These are phyloP conservation scores for Eucalyptus globulus DNA, from an alignment of 345 rosid genomes.

Conservation along the genomic window DNA sequence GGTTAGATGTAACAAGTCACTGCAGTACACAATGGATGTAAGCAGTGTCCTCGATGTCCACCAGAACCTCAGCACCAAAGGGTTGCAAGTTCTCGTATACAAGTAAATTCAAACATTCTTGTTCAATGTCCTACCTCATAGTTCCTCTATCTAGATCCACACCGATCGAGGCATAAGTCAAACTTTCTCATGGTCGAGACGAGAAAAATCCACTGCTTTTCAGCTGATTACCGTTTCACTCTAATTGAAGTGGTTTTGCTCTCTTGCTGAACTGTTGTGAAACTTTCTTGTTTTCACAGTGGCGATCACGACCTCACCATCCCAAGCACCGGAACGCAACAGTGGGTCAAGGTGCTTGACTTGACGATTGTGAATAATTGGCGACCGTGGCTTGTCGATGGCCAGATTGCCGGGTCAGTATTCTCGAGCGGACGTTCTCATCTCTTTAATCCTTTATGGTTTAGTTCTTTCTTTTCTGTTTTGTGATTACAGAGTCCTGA, in stretches of 20 bases:
- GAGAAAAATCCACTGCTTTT: background rate
- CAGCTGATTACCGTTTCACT: background rate
- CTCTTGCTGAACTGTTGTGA: background rate
- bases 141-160: background rate
- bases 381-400: slow-evolving; percentile 11
- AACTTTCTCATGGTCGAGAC: background rate
- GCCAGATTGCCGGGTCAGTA: slow-evolving; percentile 16
- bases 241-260: background rate
- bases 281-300: background rate
- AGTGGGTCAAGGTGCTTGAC: slow-evolving; percentile 13
- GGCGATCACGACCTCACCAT: slow-evolving; percentile 18
- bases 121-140: background rate
- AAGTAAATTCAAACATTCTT: background rate
- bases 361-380: slow-evolving; percentile 2
- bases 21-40: slow-evolving; percentile 6
- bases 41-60: slow-evolving; percentile 4
- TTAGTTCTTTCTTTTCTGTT: background rate
- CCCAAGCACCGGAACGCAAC: slow-evolving; percentile 6
- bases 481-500: background rate
- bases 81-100: slow-evolving; percentile 3
- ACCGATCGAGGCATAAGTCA: background rate
- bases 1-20: slow-evolving; percentile 15
- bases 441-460: background rate
- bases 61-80: slow-evolving; percentile 2
- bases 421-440: background rate